Evolutionary conservation across 2,329 filamentous ascomycete species (phyloP).

Genomic region (Pestalotiopsis sp.): DNA sequence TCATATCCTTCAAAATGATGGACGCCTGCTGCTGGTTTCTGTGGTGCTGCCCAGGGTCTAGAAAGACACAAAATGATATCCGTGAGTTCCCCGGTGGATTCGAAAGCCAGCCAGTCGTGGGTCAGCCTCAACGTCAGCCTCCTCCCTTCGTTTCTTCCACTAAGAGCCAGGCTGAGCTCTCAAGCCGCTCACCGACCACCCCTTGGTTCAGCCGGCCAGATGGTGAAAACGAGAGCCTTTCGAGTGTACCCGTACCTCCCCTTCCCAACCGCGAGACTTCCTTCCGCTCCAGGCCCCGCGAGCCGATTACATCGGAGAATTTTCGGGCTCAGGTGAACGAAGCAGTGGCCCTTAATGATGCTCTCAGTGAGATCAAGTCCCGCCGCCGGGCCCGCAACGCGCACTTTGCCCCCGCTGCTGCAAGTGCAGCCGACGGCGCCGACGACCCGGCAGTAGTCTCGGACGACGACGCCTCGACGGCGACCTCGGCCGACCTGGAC

Average conservation of each 20-base stretch:
- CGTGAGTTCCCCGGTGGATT: background rate
- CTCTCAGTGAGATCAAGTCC: background rate
- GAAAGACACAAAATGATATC: no score
- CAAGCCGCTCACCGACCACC: no score
- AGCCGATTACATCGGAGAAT: background rate
- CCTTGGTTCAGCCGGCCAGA: background rate
- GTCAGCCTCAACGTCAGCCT: background rate
- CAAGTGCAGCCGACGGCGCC: background rate
- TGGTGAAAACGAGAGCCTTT: background rate
- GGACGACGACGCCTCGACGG: background rate
- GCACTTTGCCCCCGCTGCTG: background rate
- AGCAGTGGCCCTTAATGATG: background rate
- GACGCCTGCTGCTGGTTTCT: background rate
- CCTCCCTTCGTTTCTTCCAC: background rate
- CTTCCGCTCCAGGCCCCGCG: background rate
- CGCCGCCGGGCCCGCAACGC: background rate
- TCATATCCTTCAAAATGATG: background rate
- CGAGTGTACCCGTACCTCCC: background rate
- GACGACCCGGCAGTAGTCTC: background rate
- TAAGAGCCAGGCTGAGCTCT: background rate
- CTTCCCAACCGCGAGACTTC: background rate
- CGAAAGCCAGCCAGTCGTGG: background rate
- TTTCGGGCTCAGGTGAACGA: background rate
- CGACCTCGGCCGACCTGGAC: background rate
- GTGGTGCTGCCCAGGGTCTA: background rate